These are phyloP conservation scores for Leishmania major DNA, from an alignment of 208 protist species.

Conservation along the genomic window DNA sequence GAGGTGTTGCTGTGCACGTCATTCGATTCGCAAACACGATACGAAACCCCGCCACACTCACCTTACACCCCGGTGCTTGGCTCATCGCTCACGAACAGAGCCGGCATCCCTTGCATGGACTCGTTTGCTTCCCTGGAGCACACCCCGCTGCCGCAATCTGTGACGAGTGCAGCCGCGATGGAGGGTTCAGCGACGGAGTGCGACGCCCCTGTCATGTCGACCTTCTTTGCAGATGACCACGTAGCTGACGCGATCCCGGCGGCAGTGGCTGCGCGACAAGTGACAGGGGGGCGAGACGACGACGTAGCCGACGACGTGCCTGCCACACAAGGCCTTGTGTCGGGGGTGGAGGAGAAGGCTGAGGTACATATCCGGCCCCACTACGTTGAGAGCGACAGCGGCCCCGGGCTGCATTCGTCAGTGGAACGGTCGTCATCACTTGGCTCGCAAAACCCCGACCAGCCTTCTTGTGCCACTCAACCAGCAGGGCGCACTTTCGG, in stretches of 20 bases:
- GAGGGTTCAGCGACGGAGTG: conserved; percentile 12
- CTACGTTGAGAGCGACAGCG: background rate
- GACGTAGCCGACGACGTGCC: background rate
- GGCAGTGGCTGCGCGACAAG: background rate
- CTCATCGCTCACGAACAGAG: conserved; percentile 5
- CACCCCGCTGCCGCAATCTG: conserved; percentile 12
- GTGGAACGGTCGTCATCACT: background rate
- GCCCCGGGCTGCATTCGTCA: background rate
- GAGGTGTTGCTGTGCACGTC: background rate
- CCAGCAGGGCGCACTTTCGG: background rate
- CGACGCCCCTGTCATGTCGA: conserved; percentile 11
- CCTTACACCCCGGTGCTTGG: background rate
- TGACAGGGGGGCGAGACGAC: background rate
- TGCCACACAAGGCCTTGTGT: background rate
- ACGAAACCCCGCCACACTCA: background rate
- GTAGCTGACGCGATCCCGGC: background rate
- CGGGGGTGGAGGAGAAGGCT: background rate
- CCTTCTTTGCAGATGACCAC: conserved; percentile 15
- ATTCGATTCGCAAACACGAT: background rate
- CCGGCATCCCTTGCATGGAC: conserved; percentile 3
- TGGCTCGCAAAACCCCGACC: background rate
- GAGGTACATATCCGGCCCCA: background rate
- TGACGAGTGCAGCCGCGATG: conserved; percentile 7
- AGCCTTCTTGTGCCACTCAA: background rate
- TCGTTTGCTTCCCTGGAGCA: conserved; percentile 16